Evolutionary conservation across 306 rosid genomes (phyloP).

Genomic region (Begonia fuchsioides): DNA sequence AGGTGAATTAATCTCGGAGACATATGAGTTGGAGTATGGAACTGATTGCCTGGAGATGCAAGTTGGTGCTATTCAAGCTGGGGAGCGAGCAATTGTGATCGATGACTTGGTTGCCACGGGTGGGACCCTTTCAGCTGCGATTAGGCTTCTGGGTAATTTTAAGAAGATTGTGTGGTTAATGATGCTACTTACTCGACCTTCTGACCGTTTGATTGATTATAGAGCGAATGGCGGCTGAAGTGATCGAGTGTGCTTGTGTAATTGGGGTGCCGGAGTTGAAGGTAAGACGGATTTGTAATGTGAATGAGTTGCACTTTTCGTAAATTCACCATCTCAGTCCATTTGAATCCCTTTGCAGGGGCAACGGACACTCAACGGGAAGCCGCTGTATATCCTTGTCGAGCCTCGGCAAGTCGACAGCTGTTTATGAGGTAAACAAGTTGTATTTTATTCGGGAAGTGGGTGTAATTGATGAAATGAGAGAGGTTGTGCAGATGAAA

Average conservation of each 20-base stretch:
- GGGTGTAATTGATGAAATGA: too few relatives aligned
- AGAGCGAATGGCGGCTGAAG: constrained; percentile 87
- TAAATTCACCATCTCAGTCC: too few relatives aligned
- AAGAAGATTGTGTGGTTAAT: background rate
- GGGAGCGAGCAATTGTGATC: constrained; percentile 72
- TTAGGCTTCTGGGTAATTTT: constrained; percentile 64
- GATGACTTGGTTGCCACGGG: constrained; percentile 97
- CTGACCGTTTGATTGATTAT: constrained; percentile 3
- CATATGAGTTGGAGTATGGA: constrained; percentile 80
- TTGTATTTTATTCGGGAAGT: too few relatives aligned
- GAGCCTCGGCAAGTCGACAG: too few relatives aligned
- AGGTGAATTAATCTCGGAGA: constrained; percentile 81
- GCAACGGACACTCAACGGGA: too few relatives aligned
- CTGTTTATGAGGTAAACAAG: too few relatives aligned
- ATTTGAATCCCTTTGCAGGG: too few relatives aligned
- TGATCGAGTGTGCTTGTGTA: constrained; percentile 92
- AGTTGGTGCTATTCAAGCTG: constrained; percentile 60
- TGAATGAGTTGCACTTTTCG: too few relatives aligned
- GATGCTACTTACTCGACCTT: background rate
- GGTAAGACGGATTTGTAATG: constrained; percentile 25
- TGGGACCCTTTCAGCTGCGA: constrained; percentile 87
- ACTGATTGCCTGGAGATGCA: constrained; percentile 86
- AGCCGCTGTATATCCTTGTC: too few relatives aligned
- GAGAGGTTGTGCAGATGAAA: too few relatives aligned
- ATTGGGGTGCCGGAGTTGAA: constrained; percentile 80